These are phyloP conservation scores for Talaromyces sp. DNA, from an alignment of 2,329 filamentous ascomycete species.

Conservation along the genomic window DNA sequence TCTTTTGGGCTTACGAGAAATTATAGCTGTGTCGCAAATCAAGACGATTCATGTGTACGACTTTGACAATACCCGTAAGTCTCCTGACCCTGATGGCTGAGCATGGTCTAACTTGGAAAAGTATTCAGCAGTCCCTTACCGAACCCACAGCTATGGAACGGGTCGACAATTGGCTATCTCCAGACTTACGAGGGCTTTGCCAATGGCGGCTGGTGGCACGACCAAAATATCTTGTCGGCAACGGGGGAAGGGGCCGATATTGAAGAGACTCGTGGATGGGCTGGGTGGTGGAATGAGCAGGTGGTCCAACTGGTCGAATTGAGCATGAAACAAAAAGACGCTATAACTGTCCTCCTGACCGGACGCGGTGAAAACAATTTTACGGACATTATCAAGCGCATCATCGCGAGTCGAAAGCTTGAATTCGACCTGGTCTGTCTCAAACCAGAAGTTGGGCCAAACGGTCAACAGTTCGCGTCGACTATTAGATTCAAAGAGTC, in stretches of 20 bases:
- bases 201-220: constrained; percentile 97
- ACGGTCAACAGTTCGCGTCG: constrained; percentile 70
- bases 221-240: constrained; percentile 76
- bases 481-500: constrained; percentile 93
- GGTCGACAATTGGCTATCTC: constrained; percentile 71
- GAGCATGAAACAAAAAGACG: constrained; percentile 79
- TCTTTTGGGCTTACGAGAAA: neutral
- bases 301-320: constrained; percentile 75
- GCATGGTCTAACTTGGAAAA: constrained; percentile 32
- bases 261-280: constrained; percentile 81
- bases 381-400: constrained; percentile 73
- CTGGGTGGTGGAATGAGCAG: constrained; percentile 95
- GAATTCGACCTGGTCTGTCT: constrained; percentile 85
- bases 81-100: constrained; percentile 12
- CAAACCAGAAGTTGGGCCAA: constrained; percentile 79
- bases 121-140: constrained; percentile 90
- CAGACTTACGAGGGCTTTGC: constrained; percentile 71
- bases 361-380: constrained; percentile 78
- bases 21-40: constrained; percentile 61
- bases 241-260: constrained; percentile 78
- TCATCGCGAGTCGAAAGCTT: constrained; percentile 71
- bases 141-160: constrained; percentile 83
- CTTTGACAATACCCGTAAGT: constrained; percentile 86
- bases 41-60: constrained; percentile 89
- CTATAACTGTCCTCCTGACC: constrained; percentile 80